Evolutionary conservation across 352 stramenopile species (phyloP).

Genomic region (Phytophthora sp.): DNA sequence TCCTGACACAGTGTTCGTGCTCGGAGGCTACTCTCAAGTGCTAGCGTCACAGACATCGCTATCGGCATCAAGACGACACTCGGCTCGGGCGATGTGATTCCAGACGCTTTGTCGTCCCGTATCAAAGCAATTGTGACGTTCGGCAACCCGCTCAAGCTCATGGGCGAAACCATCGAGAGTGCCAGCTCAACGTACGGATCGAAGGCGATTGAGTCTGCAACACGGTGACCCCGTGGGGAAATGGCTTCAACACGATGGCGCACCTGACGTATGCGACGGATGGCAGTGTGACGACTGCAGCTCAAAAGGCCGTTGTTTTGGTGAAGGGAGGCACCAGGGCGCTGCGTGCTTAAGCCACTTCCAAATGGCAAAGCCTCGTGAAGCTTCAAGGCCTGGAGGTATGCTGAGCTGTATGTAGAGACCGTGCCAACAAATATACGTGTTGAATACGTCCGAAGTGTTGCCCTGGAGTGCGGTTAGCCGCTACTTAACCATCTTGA

Average conservation of each 20-base stretch:
- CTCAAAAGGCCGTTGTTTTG: slow-evolving; percentile 29
- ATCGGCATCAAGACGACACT: slow-evolving; percentile 39
- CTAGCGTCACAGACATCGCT: slow-evolving; percentile 38
- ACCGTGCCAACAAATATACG: not conserved
- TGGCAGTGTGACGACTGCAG: slow-evolving; percentile 33
- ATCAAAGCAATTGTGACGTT: slow-evolving; percentile 49
- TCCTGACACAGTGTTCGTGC: slow-evolving; percentile 37
- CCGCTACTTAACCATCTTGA: not conserved
- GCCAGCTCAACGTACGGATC: slow-evolving; percentile 32
- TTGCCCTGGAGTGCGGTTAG: not conserved
- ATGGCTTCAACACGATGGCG: slow-evolving; percentile 40
- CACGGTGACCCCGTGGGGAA: slow-evolving; percentile 36
- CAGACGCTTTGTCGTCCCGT: slow-evolving; percentile 22
- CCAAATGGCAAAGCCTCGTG: not conserved
- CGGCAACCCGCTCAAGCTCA: slow-evolving; percentile 39
- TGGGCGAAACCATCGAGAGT: slow-evolving; percentile 31
- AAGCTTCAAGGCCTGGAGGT: not conserved
- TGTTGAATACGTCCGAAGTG: not conserved
- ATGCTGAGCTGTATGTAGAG: not conserved
- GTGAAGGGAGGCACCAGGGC: slow-evolving; percentile 22
- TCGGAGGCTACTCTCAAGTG: slow-evolving; percentile 43
- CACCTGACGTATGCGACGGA: slow-evolving; percentile 39
- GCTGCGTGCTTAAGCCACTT: slow-evolving; percentile 13
- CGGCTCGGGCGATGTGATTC: slow-evolving; percentile 29
- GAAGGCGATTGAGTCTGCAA: slow-evolving; percentile 43